These are phyloP conservation scores for Metschnikowia lunata DNA, from an alignment of 805 yeast species.

Conservation along the genomic window DNA sequence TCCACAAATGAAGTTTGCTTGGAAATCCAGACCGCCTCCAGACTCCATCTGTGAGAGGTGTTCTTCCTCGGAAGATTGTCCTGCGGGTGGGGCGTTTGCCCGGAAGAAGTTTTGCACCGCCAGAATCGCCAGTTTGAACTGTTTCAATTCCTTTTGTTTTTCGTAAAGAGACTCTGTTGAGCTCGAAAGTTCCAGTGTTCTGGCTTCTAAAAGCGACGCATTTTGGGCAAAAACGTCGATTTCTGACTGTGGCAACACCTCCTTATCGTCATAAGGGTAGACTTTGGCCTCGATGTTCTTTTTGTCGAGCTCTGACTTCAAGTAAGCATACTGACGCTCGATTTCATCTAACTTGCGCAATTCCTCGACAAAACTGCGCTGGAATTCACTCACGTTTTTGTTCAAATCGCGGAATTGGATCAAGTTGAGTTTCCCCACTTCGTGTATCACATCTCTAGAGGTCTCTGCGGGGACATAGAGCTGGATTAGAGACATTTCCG, in stretches of 20 bases:
- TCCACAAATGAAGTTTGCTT: slow-evolving; percentile 63
- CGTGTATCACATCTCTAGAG: slow-evolving; percentile 78
- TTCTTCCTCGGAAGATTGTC: slow-evolving; percentile 36
- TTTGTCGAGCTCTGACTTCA: slow-evolving; percentile 45
- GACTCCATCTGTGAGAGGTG: too few relatives aligned
- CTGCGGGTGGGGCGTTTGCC: slow-evolving; percentile 27
- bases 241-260: slow-evolving; percentile 45
- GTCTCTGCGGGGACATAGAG: slow-evolving; percentile 88
- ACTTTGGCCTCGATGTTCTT: slow-evolving; percentile 40
- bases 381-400: slow-evolving; percentile 74
- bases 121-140: slow-evolving; percentile 52
- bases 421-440: slow-evolving; percentile 80
- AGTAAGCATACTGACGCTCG: slow-evolving; percentile 65
- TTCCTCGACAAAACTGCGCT: slow-evolving; percentile 86
- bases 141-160: slow-evolving; percentile 63
- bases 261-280: slow-evolving; percentile 30
- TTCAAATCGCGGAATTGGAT: slow-evolving; percentile 87
- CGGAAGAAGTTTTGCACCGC: slow-evolving; percentile 35
- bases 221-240: slow-evolving; percentile 68
- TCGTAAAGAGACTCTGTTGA: slow-evolving; percentile 61
- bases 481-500: slow-evolving; percentile 95
- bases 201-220: slow-evolving; percentile 64
- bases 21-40: slow-evolving; percentile 29
- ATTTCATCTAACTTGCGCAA: slow-evolving; percentile 77
- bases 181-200: slow-evolving; percentile 66